phyloP scores from a whole-genome alignment of 345 rosid genomes.

The Aquilaria malaccensis region DNA sequence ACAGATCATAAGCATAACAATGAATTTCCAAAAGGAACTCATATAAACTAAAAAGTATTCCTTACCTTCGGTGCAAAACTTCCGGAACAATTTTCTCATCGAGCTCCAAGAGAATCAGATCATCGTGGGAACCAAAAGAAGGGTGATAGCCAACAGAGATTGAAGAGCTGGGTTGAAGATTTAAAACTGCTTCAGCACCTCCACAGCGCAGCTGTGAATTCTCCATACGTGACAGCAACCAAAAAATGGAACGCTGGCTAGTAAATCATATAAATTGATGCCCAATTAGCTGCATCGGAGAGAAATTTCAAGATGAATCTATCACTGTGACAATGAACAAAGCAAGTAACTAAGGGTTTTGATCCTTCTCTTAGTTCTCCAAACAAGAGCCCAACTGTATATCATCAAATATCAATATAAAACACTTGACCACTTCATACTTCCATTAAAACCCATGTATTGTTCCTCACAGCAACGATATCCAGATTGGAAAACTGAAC shows the following conservation, averaged over 20 bases:
- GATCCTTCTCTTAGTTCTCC: too few species aligned
- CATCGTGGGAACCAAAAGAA: constrained; percentile 58
- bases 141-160: constrained; percentile 59
- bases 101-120: constrained; percentile 68
- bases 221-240: constrained; percentile 20
- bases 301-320: too few species aligned
- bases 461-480: too few species aligned
- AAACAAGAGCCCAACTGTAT: too few species aligned
- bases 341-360: too few species aligned
- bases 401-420: too few species aligned
- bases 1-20: neutral
- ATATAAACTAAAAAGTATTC: neutral
- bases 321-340: too few species aligned
- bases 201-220: constrained; percentile 15
- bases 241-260: neutral
- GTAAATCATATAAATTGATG: too few species aligned
- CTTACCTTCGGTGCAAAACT: constrained; percentile 53
- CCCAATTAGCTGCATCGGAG: too few species aligned
- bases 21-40: neutral
- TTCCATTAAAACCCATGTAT: too few species aligned
- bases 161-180: constrained; percentile 43
- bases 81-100: constrained; percentile 63
- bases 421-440: too few species aligned
- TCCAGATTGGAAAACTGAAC: too few species aligned
- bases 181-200: constrained; percentile 58